Percentiles rank a stretch among this genome's conserved stretches.
phyloP scores from a whole-genome alignment of 345 rosid species.

The Raphanus sativus region DNA sequence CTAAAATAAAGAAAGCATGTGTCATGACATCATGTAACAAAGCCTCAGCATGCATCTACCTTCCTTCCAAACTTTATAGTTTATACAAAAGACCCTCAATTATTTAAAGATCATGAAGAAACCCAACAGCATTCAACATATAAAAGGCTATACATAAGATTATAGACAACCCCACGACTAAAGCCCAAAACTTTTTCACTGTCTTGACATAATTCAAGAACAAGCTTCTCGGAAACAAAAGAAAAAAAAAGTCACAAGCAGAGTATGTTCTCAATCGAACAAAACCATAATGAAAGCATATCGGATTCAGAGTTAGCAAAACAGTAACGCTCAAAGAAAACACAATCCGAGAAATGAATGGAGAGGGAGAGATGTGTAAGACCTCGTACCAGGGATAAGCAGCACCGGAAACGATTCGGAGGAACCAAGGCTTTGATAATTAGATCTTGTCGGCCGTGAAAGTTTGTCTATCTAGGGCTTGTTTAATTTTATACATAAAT shows the following conservation, averaged over 20 bases:
- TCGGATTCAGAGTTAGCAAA: not conserved
- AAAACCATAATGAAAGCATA: not conserved
- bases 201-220: not conserved
- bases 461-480: constrained; percentile 23
- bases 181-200: not conserved
- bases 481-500: not conserved
- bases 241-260: no score
- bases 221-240: not conserved
- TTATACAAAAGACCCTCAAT: no score
- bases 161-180: not conserved
- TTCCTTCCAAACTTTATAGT: constrained; percentile 25
- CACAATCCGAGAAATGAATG: not conserved
- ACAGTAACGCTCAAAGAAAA: not conserved
- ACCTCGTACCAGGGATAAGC: constrained; percentile 35
- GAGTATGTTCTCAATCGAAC: not conserved
- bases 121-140: not conserved
- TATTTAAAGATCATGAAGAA: not conserved
- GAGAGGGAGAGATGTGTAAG: not conserved
- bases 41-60: constrained; percentile 62
- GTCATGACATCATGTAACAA: constrained; percentile 77
- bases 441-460: constrained; percentile 22
- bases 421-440: not conserved
- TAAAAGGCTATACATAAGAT: not conserved
- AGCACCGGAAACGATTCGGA: constrained; percentile 19
- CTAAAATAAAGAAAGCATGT: constrained; percentile 89